phyloP scores from a whole-genome alignment of 257 asterid genomes.

The Solanum peruvianum region DNA sequence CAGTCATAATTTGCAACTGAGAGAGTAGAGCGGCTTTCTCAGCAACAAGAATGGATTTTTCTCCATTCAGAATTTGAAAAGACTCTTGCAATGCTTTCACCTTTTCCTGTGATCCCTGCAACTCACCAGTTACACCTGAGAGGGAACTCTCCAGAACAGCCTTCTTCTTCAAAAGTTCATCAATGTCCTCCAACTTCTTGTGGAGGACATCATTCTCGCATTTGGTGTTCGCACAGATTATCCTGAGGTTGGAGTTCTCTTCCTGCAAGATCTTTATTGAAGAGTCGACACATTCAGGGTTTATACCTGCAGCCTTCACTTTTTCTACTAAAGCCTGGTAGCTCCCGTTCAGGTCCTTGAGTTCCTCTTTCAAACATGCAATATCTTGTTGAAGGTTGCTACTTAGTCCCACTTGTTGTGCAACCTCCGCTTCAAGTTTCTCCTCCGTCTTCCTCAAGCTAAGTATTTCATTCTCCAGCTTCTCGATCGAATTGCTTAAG shows the following conservation, averaged over 20 bases:
- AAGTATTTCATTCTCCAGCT: conserved; percentile 47
- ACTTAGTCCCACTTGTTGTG: conserved; percentile 31
- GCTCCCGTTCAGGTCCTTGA: conserved; percentile 37
- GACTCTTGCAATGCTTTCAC: conserved; percentile 45
- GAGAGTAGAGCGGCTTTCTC: conserved; percentile 67
- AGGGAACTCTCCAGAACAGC: conserved; percentile 37
- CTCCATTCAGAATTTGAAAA: conserved; percentile 38
- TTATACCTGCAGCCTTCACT: conserved; percentile 48
- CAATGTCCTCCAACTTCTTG: conserved; percentile 51
- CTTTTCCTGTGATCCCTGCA: conserved; percentile 35
- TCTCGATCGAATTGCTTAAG: conserved; percentile 42
- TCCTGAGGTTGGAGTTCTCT: conserved; percentile 46
- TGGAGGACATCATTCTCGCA: conserved; percentile 38
- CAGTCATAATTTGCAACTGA: conserved; percentile 61
- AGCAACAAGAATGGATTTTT: conserved; percentile 46
- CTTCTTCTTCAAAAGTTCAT: conserved; percentile 39
- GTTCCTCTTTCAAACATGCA: conserved; percentile 53
- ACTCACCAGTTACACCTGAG: conserved; percentile 37
- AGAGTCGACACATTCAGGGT: conserved; percentile 31
- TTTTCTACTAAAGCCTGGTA: conserved; percentile 49
- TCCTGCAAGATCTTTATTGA: conserved; percentile 41
- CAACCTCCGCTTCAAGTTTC: conserved; percentile 62
- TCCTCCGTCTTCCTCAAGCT: conserved; percentile 54
- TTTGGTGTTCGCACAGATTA: conserved; percentile 25
- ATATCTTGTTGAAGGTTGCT: conserved; percentile 55